These are phyloP conservation scores for Silene conica DNA, from an alignment of 148 eudicot species.

Conservation along the genomic window DNA sequence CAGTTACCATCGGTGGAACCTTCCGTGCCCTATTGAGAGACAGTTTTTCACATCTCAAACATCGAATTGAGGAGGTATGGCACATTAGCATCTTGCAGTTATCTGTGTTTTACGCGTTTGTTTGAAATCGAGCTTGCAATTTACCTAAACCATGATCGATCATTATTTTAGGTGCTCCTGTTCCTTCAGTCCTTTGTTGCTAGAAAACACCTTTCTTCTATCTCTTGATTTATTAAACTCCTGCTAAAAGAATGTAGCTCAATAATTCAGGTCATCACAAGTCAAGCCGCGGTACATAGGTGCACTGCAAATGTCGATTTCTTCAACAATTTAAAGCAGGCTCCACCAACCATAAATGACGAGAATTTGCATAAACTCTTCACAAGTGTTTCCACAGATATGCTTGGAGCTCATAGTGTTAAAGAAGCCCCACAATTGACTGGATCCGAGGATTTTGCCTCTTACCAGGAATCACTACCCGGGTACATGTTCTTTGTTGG, in stretches of 20 bases:
- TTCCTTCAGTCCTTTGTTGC: too few species aligned
- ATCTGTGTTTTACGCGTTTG: not conserved
- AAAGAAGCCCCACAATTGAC: constrained; percentile 67
- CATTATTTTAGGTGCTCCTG: too few species aligned
- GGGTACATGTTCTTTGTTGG: constrained; percentile 81
- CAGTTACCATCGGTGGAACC: constrained; percentile 91
- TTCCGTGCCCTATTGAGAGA: constrained; percentile 70
- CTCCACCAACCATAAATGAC: constrained; percentile 67
- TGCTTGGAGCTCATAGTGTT: constrained; percentile 52
- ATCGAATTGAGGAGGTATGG: constrained; percentile 82
- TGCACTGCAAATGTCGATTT: constrained; percentile 84
- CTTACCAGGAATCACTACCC: constrained; percentile 68
- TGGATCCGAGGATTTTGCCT: constrained; percentile 89
- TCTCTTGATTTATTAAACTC: not conserved
- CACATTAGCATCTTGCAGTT: not conserved
- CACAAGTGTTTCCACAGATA: constrained; percentile 45
- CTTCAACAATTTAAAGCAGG: constrained; percentile 24
- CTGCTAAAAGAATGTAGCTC: not conserved
- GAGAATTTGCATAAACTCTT: constrained; percentile 54
- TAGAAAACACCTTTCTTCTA: not conserved
- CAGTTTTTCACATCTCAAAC: constrained; percentile 60
- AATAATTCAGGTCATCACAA: constrained; percentile 57
- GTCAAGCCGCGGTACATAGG: constrained; percentile 86
- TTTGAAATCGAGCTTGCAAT: not conserved
- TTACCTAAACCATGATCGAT: too few species aligned